Percentiles rank a stretch among this genome's conserved stretches.
Evolutionary conservation across 495 filamentous ascomycete genomes (phyloP).

Genomic region (Aspergillus nidulans): DNA sequence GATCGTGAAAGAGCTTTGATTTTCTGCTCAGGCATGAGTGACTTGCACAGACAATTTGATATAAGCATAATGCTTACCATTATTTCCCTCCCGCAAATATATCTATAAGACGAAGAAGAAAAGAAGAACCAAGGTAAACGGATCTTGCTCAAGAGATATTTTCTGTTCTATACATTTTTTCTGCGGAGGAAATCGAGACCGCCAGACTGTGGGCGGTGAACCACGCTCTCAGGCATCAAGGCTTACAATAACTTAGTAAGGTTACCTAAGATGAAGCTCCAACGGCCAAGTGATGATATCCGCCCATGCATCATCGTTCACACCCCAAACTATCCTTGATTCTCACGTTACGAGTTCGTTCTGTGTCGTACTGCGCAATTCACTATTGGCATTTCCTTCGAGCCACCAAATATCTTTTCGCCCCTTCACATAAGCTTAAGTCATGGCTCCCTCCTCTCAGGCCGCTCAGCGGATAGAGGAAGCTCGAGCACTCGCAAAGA

Average conservation of each 20-base stretch:
- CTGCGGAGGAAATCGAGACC: slow-evolving; percentile 13
- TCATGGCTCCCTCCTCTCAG: slow-evolving; percentile 49
- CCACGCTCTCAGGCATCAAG: background rate
- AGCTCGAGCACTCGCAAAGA: slow-evolving; percentile 77
- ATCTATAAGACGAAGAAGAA: background rate
- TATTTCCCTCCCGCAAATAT: slow-evolving; percentile 4
- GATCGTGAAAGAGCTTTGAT: slow-evolving; percentile 87
- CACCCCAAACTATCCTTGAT: slow-evolving; percentile 9
- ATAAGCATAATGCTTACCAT: slow-evolving; percentile 17
- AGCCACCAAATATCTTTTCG: background rate
- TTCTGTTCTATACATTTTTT: slow-evolving; percentile 16
- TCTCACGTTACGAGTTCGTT: background rate
- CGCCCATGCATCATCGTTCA: slow-evolving; percentile 4
- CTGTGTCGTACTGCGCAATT: background rate
- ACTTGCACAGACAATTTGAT: background rate
- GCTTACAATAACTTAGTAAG: background rate
- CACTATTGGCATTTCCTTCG: background rate
- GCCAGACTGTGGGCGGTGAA: slow-evolving; percentile 22
- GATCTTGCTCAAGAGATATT: background rate
- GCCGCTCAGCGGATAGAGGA: slow-evolving; percentile 66
- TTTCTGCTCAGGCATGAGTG: slow-evolving; percentile 51
- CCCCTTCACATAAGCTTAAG: slow-evolving; percentile 13
- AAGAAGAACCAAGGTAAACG: background rate
- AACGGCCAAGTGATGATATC: slow-evolving; percentile 17
- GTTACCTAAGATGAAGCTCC: slow-evolving; percentile 13